A percentile compares a stretch with the other conserved stretches of the same genome.
phyloP scores from a whole-genome alignment of 2,329 filamentous ascomycete species.

The Colletotrichum chlorophyti region DNA sequence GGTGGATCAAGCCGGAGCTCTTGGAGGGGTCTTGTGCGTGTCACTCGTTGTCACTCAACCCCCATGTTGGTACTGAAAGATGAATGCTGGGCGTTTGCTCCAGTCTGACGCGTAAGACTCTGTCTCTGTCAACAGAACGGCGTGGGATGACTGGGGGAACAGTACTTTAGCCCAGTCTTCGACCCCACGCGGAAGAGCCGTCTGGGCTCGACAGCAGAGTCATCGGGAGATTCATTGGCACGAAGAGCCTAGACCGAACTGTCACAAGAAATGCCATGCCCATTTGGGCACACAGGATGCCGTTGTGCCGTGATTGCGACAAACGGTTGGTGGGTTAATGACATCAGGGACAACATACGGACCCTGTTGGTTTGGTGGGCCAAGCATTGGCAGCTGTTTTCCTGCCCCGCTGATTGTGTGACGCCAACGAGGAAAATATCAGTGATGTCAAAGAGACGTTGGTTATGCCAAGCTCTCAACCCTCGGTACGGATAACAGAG shows the following conservation, averaged over 20 bases:
- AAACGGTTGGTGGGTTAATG: constrained; percentile 24
- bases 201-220: neutral
- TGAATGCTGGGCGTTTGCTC: constrained; percentile 10
- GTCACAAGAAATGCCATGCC: constrained; percentile 15
- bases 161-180: constrained; percentile 25
- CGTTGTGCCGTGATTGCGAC: constrained; percentile 27
- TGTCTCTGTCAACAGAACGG: too few relatives aligned
- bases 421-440: neutral
- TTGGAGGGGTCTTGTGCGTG: neutral
- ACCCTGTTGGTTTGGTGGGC: constrained; percentile 17
- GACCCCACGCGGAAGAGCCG: neutral
- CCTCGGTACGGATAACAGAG: neutral
- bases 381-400: constrained; percentile 19
- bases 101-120: constrained; percentile 25
- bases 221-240: neutral
- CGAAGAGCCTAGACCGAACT: constrained; percentile 12
- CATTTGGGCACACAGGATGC: constrained; percentile 13
- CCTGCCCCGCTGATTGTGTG: constrained; percentile 5
- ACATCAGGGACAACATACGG: constrained; percentile 18
- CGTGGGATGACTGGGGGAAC: too few relatives aligned
- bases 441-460: constrained; percentile 28
- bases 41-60: neutral
- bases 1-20: constrained; percentile 19
- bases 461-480: too few relatives aligned
- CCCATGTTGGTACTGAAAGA: constrained; percentile 9